phyloP scores from a whole-genome alignment of 768 basidiomycete genomes.

The Aureoboletus auriporus region DNA sequence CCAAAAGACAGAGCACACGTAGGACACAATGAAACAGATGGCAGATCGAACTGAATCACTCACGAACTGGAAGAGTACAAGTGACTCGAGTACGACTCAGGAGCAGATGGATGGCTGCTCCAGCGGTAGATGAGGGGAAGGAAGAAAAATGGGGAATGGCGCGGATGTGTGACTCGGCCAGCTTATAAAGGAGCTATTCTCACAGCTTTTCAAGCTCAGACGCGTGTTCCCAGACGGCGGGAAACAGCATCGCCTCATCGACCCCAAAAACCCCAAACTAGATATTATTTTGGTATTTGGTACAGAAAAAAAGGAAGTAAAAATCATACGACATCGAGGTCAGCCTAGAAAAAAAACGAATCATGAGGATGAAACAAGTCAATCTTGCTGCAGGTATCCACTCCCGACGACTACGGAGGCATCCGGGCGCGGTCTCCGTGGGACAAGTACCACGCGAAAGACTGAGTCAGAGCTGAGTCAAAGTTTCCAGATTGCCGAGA shows the following conservation, averaged over 20 bases:
- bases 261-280: not conserved
- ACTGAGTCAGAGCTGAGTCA: constrained; percentile 7
- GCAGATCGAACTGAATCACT: constrained; percentile 25
- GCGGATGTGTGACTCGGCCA: constrained; percentile 21
- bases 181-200: constrained; percentile 27
- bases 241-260: constrained; percentile 20
- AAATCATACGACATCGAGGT: not conserved
- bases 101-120: constrained; percentile 22
- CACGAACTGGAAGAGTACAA: constrained; percentile 21
- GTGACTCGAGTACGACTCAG: constrained; percentile 15
- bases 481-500: not conserved
- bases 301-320: not conserved
- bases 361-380: not conserved
- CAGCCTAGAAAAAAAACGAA: not conserved
- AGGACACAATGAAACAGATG: constrained; percentile 27
- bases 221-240: constrained; percentile 21
- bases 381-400: not conserved
- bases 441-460: not conserved
- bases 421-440: constrained; percentile 6
- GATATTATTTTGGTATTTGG: not conserved
- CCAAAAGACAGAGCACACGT: constrained; percentile 24
- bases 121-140: constrained; percentile 16
- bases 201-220: constrained; percentile 37
- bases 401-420: constrained; percentile 18
- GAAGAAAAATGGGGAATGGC: constrained; percentile 5